Percentiles rank a stretch among this genome's conserved stretches.
phyloP scores from a whole-genome alignment of 177 flowering plant genomes.

The Tripterygium wilfordii region DNA sequence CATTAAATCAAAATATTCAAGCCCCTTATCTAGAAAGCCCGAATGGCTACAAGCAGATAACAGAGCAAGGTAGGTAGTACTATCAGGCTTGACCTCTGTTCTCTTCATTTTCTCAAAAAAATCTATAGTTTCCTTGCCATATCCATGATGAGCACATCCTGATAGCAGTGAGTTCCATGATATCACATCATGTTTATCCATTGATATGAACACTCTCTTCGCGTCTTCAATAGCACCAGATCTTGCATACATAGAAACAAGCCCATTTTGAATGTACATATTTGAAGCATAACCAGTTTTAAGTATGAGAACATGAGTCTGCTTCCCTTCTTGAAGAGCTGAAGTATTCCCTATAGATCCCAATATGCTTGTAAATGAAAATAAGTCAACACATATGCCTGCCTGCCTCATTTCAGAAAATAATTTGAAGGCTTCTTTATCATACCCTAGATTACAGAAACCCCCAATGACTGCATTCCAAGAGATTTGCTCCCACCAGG shows the following conservation, averaged over 20 bases:
- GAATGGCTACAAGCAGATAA: constrained; percentile 64
- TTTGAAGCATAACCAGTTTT: constrained; percentile 32
- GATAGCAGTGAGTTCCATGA: constrained; percentile 57
- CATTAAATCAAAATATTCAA: constrained; percentile 44
- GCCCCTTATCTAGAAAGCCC: constrained; percentile 48
- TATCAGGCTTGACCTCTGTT: constrained; percentile 30
- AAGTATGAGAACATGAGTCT: constrained; percentile 37
- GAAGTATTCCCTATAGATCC: constrained; percentile 32
- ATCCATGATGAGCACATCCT: constrained; percentile 52
- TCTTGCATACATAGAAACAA: constrained; percentile 54
- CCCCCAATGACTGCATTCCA: constrained; percentile 55
- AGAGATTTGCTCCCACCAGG: constrained; percentile 33
- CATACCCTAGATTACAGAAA: constrained; percentile 31
- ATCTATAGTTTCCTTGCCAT: constrained; percentile 40
- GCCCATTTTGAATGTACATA: constrained; percentile 38
- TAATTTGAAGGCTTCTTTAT: constrained; percentile 28
- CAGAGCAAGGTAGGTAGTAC: constrained; percentile 40
- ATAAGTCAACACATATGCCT: constrained; percentile 24
- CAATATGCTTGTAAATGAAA: constrained; percentile 32
- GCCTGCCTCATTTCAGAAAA: constrained; percentile 35
- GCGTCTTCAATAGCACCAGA: constrained; percentile 42
- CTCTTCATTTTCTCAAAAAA: constrained; percentile 46
- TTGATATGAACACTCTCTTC: constrained; percentile 29
- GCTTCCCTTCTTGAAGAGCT: constrained; percentile 47
- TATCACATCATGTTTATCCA: constrained; percentile 39